phyloP scores from a whole-genome alignment of 75 land plant genomes.

The Larix kaempferi region DNA sequence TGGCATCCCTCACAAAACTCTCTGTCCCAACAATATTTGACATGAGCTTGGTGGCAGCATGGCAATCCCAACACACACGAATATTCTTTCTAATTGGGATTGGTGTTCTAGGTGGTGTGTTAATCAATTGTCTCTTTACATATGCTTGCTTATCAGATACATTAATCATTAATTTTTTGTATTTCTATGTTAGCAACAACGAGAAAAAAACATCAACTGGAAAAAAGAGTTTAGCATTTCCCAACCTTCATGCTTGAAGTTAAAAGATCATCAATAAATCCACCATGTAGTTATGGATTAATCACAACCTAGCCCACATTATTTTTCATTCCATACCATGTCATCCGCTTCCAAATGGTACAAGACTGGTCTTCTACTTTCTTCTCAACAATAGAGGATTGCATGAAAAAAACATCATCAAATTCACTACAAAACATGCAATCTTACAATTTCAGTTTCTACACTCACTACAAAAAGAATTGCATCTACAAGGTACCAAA shows the following conservation, averaged over 20 bases:
- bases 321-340: slow-evolving; percentile 13
- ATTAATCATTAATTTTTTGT: too few species aligned
- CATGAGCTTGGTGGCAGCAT: too few species aligned
- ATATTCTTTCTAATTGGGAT: too few species aligned
- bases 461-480: slow-evolving; percentile 22
- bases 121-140: too few species aligned
- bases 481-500: slow-evolving; percentile 60
- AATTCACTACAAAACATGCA: slow-evolving; percentile 67
- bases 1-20: too few species aligned
- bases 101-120: too few species aligned
- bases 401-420: slow-evolving; percentile 79
- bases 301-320: slow-evolving; percentile 18
- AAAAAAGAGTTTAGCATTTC: too few species aligned
- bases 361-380: slow-evolving; percentile 26
- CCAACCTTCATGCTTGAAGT: slow-evolving; percentile 11
- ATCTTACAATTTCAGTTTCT: slow-evolving; percentile 23
- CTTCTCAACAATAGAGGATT: slow-evolving; percentile 42
- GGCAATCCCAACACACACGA: too few species aligned
- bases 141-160: too few species aligned
- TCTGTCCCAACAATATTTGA: too few species aligned
- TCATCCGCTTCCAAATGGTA: slow-evolving; percentile 15
- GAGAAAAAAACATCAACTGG: too few species aligned
- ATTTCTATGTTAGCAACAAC: too few species aligned
- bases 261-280: slow-evolving; percentile 38
- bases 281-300: slow-evolving; percentile 74